Base-by-base conservation (phyloP, 1,139 yeast species). In the Oligophagozyma castellii region DNA sequence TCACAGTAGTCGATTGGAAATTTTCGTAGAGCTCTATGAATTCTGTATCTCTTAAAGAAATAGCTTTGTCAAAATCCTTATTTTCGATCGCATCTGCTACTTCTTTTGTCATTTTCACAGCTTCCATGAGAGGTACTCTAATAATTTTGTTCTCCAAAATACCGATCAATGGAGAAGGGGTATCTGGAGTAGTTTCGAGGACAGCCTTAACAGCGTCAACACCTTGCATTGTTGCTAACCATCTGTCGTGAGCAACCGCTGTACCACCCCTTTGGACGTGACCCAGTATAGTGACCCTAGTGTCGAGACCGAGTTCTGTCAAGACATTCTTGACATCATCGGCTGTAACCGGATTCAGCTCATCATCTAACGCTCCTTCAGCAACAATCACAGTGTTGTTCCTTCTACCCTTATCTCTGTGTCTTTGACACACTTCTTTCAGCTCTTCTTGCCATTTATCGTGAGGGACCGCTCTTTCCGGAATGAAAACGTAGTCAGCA, bases 251-350 rank as follows among this genome's bases (percentile, higher is more conserved):
- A 2, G 86, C 84, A 30, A 77, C 86, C 7, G 92, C 89, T 25
- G 80, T 68, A 44, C 92, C 92, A 57, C 92, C 92, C 58, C 92
- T 65, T 59, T 78, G 92, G 25, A 78, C 92, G 46, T 78, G 92
- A 27, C 92, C 92, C 48, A 78, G 62, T 10, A 77, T 74, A 26
- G 92, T 78, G 41, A 77, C 70, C 55, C 86, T 67, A 5, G 92
- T 78, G 52, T 78, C 92, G 34, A 78, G 59, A 10, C 83, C 83
- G 36, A 78, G 56, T 30, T 73, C 75, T 12, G 76, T 79, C 40
- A 78, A 59, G 5, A 71, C 84, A 28, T 72, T 67, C 46, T 73
- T 73, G 26, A 78, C 89, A 35, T 73, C 72, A 15, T 70, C 66
- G 20, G 79, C 61, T 4, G 77, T 59, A 42, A 78, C 73, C 28